Base-by-base conservation (phyloP, 306 rosid genomes). In the Vicia sativa region DNA sequence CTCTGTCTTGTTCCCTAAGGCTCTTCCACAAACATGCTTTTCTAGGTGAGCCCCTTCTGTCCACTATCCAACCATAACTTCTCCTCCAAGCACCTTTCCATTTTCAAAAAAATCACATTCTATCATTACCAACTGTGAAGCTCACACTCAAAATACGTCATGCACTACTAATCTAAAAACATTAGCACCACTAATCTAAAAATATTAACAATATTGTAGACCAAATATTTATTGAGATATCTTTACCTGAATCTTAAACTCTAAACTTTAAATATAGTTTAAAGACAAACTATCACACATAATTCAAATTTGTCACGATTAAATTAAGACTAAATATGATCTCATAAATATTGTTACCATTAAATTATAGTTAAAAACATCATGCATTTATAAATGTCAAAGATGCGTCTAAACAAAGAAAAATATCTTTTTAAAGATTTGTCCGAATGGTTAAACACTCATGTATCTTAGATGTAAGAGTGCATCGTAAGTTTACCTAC, bases 31-130 rank as follows among this genome's bases (percentile, higher is more conserved):
- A 43, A 71, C 70, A 38, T 61, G 61, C 75, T 80, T 74, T 77
- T 86, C 67, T 75, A 73, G 88, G 82, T 84, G 79, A 82, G 83
- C 83, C 69, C 83, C 77, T 80, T 78, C 80, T 81, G 79, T 81
- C 89, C 86, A 76, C 81, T 81, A 90, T 91, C 52, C 69, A 42
- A 59, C 77, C 78, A 73, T 83, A 72, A 78, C 97, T 89, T 89
- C 58, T 49, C 43, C 52, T 77, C 61, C 77, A 91, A 89, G 91
- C 95, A 85, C 87, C 85, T 76, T 70, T 80, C 68, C 18, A 59
- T 74, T 73, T 77, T 67, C 67, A 78, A 55, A 34, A 52, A 71
- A 84, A 72, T 56, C 67, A 48, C 69, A 75, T 39, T 41, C 26
- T 64, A 62, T 82, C 49, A 81, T 80, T 62, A 68, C 23, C 53